Evolutionary conservation across 805 yeast genomes (phyloP), one percentile per base, ranked within the genome.

Genomic region (Sugiyamaella boreocaroliniensis): DNA sequence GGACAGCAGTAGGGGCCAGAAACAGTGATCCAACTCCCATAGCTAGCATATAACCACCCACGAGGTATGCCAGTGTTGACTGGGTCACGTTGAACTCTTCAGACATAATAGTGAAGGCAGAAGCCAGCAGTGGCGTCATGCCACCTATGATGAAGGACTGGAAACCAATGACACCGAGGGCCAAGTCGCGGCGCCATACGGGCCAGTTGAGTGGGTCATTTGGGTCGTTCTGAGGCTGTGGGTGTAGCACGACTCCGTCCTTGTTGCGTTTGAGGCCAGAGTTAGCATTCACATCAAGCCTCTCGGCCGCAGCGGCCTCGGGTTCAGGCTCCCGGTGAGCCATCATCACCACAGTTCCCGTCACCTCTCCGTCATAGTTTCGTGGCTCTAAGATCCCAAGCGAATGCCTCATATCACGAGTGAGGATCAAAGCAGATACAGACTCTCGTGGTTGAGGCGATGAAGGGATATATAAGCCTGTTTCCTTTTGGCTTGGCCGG

Each of bases 131-230:
- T 2, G 86, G 80, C 2, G 82, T 75, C 64, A 78, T 82, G 32
- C 86, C 85, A 29, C 85, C 86, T 4, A 81, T 80, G 10, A 81
- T 67, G 58, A 81, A 77, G 11, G 80, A 77, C 55, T 77, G 83
- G 58, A 78, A 73, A 4, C 85, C 84, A 34, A 81, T 73, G 15
- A 75, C 76, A 10, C 72, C 57, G 42, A 81, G 66, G 7, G 83
- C 78, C 46, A 78, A 54, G 55, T 81, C 85, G 29, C 83, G 69
- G 42, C 78, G 70, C 80, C 82, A 78, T 7, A 73, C 59, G 0
- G 85, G 83, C 86, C 86, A 80, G 59, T 81, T 82, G 42, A 81
- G 68, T 1, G 86, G 86, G 57, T 81, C 86, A 59, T 82, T 80
- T 4, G 83, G 82, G 56, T 76, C 70, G 58, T 80, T 78, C 40